Evolutionary conservation across 2,329 filamentous ascomycete species (phyloP).

Genomic region (Fusarium luffae): DNA sequence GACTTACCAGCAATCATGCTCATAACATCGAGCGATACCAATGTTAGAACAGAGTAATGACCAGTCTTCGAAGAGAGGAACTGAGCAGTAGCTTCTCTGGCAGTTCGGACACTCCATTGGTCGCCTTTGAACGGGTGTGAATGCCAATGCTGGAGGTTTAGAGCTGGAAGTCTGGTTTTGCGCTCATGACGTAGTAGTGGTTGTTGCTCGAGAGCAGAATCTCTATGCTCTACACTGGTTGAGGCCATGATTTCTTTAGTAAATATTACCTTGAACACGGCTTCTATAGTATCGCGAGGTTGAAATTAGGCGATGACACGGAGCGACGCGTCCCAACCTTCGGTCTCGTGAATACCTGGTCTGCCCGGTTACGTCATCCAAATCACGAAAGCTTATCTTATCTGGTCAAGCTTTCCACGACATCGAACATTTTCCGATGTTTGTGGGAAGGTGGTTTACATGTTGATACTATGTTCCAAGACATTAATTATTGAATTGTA

Average conservation of each 20-base stretch:
- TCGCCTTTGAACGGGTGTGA: slow-evolving; percentile 1
- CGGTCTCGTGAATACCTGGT: background rate
- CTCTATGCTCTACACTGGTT: accelerated
- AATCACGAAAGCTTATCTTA: background rate
- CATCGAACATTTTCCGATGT: background rate
- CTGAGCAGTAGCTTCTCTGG: background rate
- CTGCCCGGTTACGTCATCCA: background rate
- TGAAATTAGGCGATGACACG: background rate
- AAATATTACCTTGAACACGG: background rate
- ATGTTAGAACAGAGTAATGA: slow-evolving; percentile 2
- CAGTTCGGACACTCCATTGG: background rate
- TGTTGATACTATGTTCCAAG: background rate
- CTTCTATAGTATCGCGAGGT: background rate
- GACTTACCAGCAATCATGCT: slow-evolving; percentile 16
- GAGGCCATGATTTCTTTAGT: background rate
- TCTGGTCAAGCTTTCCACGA: background rate
- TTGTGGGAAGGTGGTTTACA: background rate
- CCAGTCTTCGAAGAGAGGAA: slow-evolving; percentile 10
- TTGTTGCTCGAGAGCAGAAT: background rate
- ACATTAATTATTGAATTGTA: background rate
- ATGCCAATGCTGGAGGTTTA: slow-evolving; percentile 22
- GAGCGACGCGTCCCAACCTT: background rate
- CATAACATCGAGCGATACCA: slow-evolving; percentile 19
- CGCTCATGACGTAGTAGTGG: background rate
- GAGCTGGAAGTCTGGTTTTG: background rate